phyloP scores from a whole-genome alignment of 495 filamentous ascomycete genomes.

The Lindgomyces ingoldianus region DNA sequence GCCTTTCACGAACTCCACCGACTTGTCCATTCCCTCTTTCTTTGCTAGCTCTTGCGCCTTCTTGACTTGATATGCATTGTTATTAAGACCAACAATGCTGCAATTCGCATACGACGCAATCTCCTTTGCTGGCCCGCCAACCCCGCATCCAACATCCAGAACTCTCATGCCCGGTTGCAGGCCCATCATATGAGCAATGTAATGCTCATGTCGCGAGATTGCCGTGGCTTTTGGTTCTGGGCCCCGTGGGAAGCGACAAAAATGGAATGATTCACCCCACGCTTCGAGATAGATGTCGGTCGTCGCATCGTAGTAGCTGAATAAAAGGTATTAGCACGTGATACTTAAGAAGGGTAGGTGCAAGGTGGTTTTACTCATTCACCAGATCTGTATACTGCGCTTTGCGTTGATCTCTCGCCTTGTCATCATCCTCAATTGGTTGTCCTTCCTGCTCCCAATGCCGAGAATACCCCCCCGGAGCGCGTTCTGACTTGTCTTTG shows the following conservation, averaged over 20 bases:
- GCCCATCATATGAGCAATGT: slow-evolving; percentile 83
- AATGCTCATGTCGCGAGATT: slow-evolving; percentile 95
- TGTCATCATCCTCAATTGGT: too few relatives aligned
- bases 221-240: slow-evolving; percentile 80
- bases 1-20: slow-evolving; percentile 85
- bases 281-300: slow-evolving; percentile 96
- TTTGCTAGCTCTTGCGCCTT: slow-evolving; percentile 79
- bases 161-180: slow-evolving; percentile 83
- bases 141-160: slow-evolving; percentile 93
- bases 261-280: slow-evolving; percentile 92
- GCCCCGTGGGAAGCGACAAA: slow-evolving; percentile 86
- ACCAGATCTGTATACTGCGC: too few relatives aligned
- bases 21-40: slow-evolving; percentile 69
- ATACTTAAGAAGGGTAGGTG: too few relatives aligned
- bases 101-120: slow-evolving; percentile 89
- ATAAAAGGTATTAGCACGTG: too few relatives aligned
- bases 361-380: too few relatives aligned
- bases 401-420: too few relatives aligned
- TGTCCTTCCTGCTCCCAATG: too few relatives aligned
- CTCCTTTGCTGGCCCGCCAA: slow-evolving; percentile 91
- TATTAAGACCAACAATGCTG: slow-evolving; percentile 92
- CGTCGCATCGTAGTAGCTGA: slow-evolving; percentile 77
- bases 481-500: too few relatives aligned
- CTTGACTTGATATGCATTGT: slow-evolving; percentile 98
- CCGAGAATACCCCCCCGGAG: too few relatives aligned